phyloP scores from a whole-genome alignment of 164 flowering plant genomes.

The Magnolia officinalis region DNA sequence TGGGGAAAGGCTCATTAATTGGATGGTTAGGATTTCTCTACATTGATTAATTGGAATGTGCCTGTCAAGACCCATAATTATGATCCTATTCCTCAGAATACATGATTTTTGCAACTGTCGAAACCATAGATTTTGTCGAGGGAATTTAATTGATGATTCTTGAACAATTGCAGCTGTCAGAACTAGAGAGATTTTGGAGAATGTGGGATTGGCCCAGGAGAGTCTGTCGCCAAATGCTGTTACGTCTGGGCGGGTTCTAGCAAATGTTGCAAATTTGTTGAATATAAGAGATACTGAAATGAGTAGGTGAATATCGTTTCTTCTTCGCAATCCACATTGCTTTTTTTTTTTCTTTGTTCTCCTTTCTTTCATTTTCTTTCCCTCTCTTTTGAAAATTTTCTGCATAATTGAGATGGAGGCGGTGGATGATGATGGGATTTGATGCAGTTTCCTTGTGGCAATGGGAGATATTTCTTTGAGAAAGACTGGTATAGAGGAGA shows the following conservation, averaged over 20 bases:
- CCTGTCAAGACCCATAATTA: no score
- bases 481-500: conserved; percentile 88
- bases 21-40: no score
- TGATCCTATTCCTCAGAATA: no score
- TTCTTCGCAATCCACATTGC: background rate
- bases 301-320: conserved; percentile 60
- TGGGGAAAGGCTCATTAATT: no score
- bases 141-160: no score
- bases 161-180: conserved; percentile 57
- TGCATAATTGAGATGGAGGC: background rate
- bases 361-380: background rate
- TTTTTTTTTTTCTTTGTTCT: background rate
- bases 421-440: background rate
- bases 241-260: conserved; percentile 74
- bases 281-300: conserved; percentile 92
- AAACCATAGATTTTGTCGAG: no score
- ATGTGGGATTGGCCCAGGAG: conserved; percentile 86
- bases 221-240: conserved; percentile 70
- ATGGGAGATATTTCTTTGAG: conserved; percentile 85
- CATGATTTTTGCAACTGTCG: no score
- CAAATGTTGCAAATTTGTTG: conserved; percentile 86
- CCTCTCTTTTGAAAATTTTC: background rate
- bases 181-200: conserved; percentile 86
- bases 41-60: no score
- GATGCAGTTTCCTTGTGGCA: conserved; percentile 79